These are phyloP conservation scores for Trichoderma koningiopsis DNA, from an alignment of 2,329 filamentous ascomycete species.

Conservation along the genomic window DNA sequence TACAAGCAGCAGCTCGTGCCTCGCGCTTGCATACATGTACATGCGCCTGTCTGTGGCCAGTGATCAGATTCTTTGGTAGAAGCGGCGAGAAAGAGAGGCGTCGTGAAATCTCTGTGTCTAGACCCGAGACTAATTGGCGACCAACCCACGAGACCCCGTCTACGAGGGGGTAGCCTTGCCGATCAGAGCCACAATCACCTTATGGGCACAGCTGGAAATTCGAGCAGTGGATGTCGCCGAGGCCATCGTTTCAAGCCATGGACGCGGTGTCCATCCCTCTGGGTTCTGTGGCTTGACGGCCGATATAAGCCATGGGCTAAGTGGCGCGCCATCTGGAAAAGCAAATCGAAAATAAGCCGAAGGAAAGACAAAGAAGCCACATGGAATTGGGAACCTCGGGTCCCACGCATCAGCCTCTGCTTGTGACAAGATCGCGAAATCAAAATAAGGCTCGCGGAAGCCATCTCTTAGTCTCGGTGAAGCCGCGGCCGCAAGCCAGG, in stretches of 20 bases:
- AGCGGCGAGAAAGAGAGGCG: not conserved
- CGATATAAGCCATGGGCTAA: slow-evolving; percentile 8
- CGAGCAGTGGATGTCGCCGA: slow-evolving; percentile 3
- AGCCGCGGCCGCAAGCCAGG: slow-evolving; percentile 8
- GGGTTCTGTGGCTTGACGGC: slow-evolving; percentile 18
- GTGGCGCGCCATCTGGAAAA: slow-evolving; percentile 8
- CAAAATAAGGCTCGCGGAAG: slow-evolving; percentile 2
- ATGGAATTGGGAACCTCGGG: not conserved
- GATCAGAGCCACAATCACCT: slow-evolving; percentile 25
- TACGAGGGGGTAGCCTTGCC: slow-evolving; percentile 2
- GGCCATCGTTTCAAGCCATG: slow-evolving; percentile 5
- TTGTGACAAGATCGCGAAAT: not conserved
- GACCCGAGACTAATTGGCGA: not conserved
- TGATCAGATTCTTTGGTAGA: slow-evolving; percentile 7
- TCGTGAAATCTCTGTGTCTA: not conserved
- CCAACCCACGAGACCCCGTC: not conserved
- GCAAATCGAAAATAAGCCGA: not conserved
- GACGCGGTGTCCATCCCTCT: not conserved
- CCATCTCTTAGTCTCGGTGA: slow-evolving; percentile 7
- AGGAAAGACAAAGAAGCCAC: not conserved
- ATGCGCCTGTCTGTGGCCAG: slow-evolving; percentile 15
- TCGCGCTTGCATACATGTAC: slow-evolving; percentile 23
- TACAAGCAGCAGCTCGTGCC: slow-evolving; percentile 2
- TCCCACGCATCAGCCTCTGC: not conserved
- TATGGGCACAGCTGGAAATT: slow-evolving; percentile 1